phyloP scores from a whole-genome alignment of 2,329 filamentous ascomycete genomes.

The Colletotrichum filicis region DNA sequence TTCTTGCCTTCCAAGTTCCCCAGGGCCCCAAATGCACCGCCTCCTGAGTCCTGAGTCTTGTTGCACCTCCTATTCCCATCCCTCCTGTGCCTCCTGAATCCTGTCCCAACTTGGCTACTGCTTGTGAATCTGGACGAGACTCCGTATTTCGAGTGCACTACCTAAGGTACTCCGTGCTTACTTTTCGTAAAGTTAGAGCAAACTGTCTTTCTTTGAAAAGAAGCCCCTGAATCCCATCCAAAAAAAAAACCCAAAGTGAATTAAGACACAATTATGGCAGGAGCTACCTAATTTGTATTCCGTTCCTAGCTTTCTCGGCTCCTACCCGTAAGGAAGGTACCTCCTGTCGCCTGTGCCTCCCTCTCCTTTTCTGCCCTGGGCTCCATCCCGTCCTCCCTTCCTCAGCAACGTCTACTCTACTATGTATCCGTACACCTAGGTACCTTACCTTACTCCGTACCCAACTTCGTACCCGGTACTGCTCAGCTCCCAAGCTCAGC shows the following conservation, averaged over 20 bases:
- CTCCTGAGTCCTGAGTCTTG: neutral
- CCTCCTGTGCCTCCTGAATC: neutral
- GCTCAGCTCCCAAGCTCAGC: no score
- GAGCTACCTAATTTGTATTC: neutral
- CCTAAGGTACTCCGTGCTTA: no score
- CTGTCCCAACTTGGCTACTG: neutral
- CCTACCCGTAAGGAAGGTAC: neutral
- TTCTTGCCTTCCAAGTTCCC: neutral
- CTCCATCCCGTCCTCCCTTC: neutral
- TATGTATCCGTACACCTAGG: no score
- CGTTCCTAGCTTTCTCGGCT: neutral
- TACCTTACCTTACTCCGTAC: no score
- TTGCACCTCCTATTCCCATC: neutral
- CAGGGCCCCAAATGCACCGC: neutral
- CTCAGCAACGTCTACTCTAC: neutral
- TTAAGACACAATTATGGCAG: neutral
- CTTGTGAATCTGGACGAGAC: neutral
- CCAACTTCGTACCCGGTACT: neutral
- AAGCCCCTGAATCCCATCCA: neutral
- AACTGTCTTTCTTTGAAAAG: neutral
- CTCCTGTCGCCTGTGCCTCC: neutral
- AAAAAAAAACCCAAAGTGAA: neutral
- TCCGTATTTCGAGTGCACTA: neutral
- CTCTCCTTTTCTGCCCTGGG: neutral
- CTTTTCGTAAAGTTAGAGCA: neutral